A percentile compares a stretch with the other conserved stretches of the same genome.
Conservation (phyloP, 768 basidiomycete genomes). For the Leucogyrophana mollusca region DNA sequence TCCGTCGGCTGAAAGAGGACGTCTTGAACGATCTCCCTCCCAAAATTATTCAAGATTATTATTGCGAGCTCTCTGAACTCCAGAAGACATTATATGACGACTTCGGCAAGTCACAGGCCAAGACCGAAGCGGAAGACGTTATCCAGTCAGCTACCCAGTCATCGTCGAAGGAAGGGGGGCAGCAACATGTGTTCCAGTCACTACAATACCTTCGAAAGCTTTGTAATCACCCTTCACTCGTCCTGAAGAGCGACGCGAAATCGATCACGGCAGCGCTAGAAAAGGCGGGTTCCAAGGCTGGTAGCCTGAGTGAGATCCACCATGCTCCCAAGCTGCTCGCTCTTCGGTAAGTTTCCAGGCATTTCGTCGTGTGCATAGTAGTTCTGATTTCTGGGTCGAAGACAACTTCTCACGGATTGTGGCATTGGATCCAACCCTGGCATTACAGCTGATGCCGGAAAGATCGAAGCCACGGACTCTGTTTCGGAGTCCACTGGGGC, state of each 20-base stretch:
- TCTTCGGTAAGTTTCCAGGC: conserved; percentile 58
- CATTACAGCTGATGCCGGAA: conserved; percentile 50
- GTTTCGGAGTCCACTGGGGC: conserved; percentile 47
- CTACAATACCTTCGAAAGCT: conserved; percentile 95
- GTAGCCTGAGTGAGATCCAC: conserved; percentile 71
- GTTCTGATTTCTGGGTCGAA: conserved; percentile 29
- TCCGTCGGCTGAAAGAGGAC: conserved; percentile 96
- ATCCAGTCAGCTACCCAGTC: conserved; percentile 42
- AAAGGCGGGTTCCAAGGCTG: conserved; percentile 46
- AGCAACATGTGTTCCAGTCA: conserved; percentile 95
- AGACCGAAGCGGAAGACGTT: conserved; percentile 59
- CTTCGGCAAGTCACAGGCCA: conserved; percentile 79
- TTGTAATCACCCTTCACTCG: conserved; percentile 95
- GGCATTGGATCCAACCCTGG: conserved; percentile 71
- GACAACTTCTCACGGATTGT: conserved; percentile 92
- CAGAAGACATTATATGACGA: conserved; percentile 96
- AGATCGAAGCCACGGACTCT: conserved; percentile 67
- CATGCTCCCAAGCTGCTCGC: conserved; percentile 95
- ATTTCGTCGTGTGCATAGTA: neutral
- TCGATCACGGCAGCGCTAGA: conserved; percentile 57
- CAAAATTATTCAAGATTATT: conserved; percentile 99
- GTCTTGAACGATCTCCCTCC: conserved; percentile 94
- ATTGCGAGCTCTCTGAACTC: conserved; percentile 93
- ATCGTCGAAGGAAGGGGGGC: conserved; percentile 42
- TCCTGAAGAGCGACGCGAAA: conserved; percentile 70